phyloP scores from a whole-genome alignment of 1,284 basidiomycete species.

The Stygiomarasmius scandens region DNA sequence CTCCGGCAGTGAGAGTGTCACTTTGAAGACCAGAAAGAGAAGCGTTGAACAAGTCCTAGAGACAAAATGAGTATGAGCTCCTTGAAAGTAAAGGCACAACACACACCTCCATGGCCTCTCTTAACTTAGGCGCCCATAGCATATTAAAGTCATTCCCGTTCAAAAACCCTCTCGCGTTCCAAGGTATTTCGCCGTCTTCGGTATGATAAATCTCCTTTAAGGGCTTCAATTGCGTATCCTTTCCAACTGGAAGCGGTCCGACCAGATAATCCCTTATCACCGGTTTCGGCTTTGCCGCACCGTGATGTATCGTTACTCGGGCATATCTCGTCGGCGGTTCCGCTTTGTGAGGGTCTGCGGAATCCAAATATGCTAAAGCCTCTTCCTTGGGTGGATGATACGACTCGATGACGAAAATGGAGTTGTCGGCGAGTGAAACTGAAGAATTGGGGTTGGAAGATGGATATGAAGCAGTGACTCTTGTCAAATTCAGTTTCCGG shows the following conservation, averaged over 20 bases:
- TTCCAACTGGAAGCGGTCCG: slow-evolving; percentile 53
- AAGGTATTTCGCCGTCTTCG: slow-evolving; percentile 46
- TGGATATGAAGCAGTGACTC: slow-evolving; percentile 24
- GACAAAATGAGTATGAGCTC: neutral
- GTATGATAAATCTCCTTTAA: slow-evolving; percentile 54
- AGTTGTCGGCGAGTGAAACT: slow-evolving; percentile 43
- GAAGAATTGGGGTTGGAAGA: neutral
- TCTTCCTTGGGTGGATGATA: slow-evolving; percentile 52
- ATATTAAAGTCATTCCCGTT: slow-evolving; percentile 36
- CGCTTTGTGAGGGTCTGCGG: slow-evolving; percentile 22
- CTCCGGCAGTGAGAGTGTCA: slow-evolving; percentile 46
- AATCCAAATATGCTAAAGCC: slow-evolving; percentile 50
- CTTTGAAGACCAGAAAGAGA: slow-evolving; percentile 39
- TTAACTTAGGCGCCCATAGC: slow-evolving; percentile 36
- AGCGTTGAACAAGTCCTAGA: slow-evolving; percentile 47
- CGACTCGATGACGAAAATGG: slow-evolving; percentile 51
- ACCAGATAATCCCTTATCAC: slow-evolving; percentile 56
- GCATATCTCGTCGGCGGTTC: slow-evolving; percentile 39
- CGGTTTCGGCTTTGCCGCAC: slow-evolving; percentile 39
- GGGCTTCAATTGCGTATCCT: slow-evolving; percentile 37
- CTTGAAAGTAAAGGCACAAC: slow-evolving; percentile 12
- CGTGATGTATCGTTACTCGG: slow-evolving; percentile 57
- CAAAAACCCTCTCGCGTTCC: slow-evolving; percentile 50
- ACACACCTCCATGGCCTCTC: slow-evolving; percentile 43
- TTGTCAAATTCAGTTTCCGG: slow-evolving; percentile 51